phyloP scores from a whole-genome alignment of 352 stramenopile species.

The Phytophthora fragariae region DNA sequence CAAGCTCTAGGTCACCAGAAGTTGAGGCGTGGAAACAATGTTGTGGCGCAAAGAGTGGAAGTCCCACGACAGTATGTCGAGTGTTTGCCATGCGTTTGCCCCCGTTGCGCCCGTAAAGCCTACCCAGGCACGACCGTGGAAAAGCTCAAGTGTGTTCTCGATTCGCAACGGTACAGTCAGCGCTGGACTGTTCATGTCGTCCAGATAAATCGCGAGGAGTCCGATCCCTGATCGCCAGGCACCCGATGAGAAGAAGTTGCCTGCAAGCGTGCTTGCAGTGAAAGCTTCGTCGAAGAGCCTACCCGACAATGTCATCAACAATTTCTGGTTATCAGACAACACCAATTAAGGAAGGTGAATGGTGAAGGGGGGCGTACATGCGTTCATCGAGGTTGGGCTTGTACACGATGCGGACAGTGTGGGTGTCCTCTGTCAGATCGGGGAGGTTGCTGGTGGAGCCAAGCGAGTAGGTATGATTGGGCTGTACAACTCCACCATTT shows the following conservation, averaged over 20 bases:
- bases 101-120: conserved; percentile 94
- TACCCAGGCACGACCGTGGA: conserved; percentile 88
- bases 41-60: conserved; percentile 71
- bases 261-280: conserved; percentile 56
- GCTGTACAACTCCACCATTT: conserved; percentile 41
- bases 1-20: conserved; percentile 19
- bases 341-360: neutral
- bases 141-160: conserved; percentile 78
- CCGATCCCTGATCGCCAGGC: conserved; percentile 74
- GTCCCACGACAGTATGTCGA: conserved; percentile 89
- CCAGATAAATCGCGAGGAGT: conserved; percentile 87
- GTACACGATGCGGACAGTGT: conserved; percentile 83
- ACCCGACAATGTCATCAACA: conserved; percentile 12
- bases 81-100: conserved; percentile 82
- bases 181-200: conserved; percentile 82
- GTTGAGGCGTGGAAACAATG: conserved; percentile 25
- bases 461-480: conserved; percentile 83
- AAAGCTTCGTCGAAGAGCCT: conserved; percentile 74
- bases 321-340: conserved; percentile 13
- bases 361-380: conserved; percentile 41
- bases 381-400: conserved; percentile 69
- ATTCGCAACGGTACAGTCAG: conserved; percentile 90
- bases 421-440: conserved; percentile 81
- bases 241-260: conserved; percentile 73
- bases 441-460: conserved; percentile 72